A percentile compares a stretch with the other conserved stretches of the same genome.
phyloP scores from a whole-genome alignment of 2,329 filamentous ascomycete genomes.

The Phyllosticta citrichinensis region DNA sequence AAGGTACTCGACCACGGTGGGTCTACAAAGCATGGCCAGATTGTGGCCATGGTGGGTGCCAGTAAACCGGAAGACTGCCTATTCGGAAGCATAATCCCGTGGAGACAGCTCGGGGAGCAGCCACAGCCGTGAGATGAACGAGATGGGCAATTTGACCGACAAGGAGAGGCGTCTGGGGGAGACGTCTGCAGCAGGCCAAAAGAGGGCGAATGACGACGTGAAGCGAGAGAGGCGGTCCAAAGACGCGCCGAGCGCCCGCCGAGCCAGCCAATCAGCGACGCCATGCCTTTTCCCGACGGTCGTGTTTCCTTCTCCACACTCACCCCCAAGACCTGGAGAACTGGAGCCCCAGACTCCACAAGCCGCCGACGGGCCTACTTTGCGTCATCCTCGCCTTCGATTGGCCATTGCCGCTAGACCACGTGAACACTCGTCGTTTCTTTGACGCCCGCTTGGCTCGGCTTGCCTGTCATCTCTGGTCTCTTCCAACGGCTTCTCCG shows the following conservation, averaged over 20 bases:
- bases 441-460: background rate
- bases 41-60: background rate
- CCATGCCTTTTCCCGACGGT: background rate
- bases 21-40: background rate
- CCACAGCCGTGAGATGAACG: background rate
- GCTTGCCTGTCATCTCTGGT: background rate
- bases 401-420: background rate
- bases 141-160: background rate
- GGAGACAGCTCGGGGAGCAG: background rate
- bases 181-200: background rate
- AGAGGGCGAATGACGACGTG: background rate
- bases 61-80: background rate
- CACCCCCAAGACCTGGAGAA: background rate
- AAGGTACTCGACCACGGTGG: background rate
- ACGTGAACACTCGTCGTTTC: background rate
- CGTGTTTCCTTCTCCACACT: background rate
- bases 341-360: background rate
- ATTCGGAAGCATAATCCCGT: slow-evolving; percentile 5
- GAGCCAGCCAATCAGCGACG: background rate
- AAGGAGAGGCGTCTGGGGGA: background rate
- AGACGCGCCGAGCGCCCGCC: background rate
- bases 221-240: background rate
- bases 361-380: background rate
- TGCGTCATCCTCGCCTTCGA: background rate
- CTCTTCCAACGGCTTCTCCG: background rate